These are phyloP conservation scores for Neoarthrinium moseri DNA, from an alignment of 2,329 filamentous ascomycete species.

Conservation along the genomic window DNA sequence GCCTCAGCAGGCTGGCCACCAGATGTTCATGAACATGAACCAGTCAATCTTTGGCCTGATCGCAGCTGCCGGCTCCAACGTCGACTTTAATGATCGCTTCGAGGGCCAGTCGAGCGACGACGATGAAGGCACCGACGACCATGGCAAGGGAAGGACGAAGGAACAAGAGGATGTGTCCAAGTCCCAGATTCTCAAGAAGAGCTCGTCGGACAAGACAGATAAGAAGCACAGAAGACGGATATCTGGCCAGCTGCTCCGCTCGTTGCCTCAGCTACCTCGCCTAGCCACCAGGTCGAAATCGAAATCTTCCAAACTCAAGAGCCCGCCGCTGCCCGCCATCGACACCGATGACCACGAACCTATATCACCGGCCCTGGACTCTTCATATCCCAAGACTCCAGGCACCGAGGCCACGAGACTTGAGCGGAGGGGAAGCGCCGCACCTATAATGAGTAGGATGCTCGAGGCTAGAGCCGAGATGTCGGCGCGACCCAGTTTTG, in stretches of 20 bases:
- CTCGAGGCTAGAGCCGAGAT: conserved; percentile 69
- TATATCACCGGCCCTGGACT: conserved; percentile 10
- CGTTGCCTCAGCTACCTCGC: conserved; percentile 59
- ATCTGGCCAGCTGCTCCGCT: conserved; percentile 65
- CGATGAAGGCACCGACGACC: conserved; percentile 58
- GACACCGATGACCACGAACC: conserved; percentile 17
- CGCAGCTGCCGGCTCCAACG: conserved; percentile 78
- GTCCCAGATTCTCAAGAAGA: conserved; percentile 29
- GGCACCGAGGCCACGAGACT: conserved; percentile 24
- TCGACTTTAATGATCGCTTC: conserved; percentile 79
- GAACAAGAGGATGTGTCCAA: conserved; percentile 25
- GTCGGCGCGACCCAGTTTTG: conserved; percentile 56
- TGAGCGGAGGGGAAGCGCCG: conserved; percentile 44
- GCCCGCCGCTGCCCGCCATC: conserved; percentile 25
- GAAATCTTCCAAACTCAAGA: conserved; percentile 39
- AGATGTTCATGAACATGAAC: conserved; percentile 74
- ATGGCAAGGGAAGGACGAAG: conserved; percentile 22
- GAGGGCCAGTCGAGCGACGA: conserved; percentile 80
- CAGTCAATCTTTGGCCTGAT: conserved; percentile 94
- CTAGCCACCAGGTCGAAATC: conserved; percentile 38
- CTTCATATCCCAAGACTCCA: conserved; percentile 16
- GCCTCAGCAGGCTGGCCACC: conserved; percentile 40
- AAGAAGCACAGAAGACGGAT: conserved; percentile 56
- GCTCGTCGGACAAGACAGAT: conserved; percentile 28
- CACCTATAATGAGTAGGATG: conserved; percentile 76